Conservation (phyloP, 2,329 filamentous ascomycete species). For the Diaporthe sp. region DNA sequence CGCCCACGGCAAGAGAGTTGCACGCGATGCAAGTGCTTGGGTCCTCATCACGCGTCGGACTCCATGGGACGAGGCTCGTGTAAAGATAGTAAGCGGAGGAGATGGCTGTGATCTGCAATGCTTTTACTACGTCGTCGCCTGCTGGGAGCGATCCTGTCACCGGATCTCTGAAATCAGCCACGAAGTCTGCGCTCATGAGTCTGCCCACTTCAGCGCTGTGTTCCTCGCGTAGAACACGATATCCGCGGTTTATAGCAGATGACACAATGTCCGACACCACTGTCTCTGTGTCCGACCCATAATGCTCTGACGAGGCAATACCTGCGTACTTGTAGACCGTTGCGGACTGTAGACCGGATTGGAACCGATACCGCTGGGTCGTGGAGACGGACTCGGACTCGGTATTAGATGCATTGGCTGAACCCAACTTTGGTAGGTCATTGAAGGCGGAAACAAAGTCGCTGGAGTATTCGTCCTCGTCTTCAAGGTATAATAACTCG, state of each 20-base stretch:
- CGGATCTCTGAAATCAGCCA: constrained; percentile 40
- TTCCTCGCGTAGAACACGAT: constrained; percentile 8
- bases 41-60: constrained; percentile 28
- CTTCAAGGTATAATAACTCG: constrained; percentile 3
- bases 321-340: constrained; percentile 39
- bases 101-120: constrained; percentile 38
- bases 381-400: not conserved
- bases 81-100: constrained; percentile 40
- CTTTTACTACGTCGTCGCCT: constrained; percentile 29
- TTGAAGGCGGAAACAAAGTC: constrained; percentile 17
- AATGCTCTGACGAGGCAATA: constrained; percentile 39
- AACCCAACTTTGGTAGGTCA: not conserved
- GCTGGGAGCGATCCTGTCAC: constrained; percentile 33
- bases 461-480: constrained; percentile 26
- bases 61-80: constrained; percentile 36
- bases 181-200: constrained; percentile 37
- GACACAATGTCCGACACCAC: constrained; percentile 12
- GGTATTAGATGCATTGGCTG: constrained; percentile 8
- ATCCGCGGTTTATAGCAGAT: constrained; percentile 30
- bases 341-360: constrained; percentile 24
- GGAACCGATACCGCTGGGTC: constrained; percentile 27
- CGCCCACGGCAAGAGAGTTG: constrained; percentile 47
- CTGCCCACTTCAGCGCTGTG: constrained; percentile 31
- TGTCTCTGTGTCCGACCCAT: constrained; percentile 30
- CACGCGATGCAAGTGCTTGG: constrained; percentile 39